A percentile compares a stretch with the other conserved stretches of the same genome.
Conservation (phyloP, 2,329 filamentous ascomycete species). For the Aureobasidium sp. region DNA sequence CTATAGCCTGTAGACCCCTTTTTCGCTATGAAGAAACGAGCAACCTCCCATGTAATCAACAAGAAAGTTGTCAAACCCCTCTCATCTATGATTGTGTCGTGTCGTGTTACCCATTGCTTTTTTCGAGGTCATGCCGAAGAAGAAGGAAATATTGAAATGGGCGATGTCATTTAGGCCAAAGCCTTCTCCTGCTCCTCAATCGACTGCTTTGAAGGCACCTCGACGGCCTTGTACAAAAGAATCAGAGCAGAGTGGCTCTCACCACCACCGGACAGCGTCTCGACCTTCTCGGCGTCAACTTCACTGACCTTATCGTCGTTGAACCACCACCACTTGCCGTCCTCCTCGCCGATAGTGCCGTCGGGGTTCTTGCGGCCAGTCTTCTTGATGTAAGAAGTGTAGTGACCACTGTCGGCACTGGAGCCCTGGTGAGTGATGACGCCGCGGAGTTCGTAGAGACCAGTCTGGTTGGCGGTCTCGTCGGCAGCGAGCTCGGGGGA, state of each 20-base stretch:
- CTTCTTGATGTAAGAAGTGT: slow-evolving; percentile 98
- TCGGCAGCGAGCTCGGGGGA: slow-evolving; percentile 66
- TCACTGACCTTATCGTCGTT: slow-evolving; percentile 97
- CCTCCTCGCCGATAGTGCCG: slow-evolving; percentile 70
- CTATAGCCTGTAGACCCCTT: background rate
- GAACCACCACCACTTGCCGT: slow-evolving; percentile 99
- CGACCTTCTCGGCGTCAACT: slow-evolving; percentile 84
- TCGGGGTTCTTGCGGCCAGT: slow-evolving; percentile 60
- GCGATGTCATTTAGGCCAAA: background rate
- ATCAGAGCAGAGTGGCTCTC: slow-evolving; percentile 79
- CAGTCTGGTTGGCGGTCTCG: slow-evolving; percentile 81
- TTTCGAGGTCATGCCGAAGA: background rate
- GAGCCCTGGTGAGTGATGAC: slow-evolving; percentile 95
- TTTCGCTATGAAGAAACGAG: background rate
- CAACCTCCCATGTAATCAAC: slow-evolving; percentile 1
- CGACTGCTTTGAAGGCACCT: slow-evolving; percentile 53
- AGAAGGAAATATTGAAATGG: no score
- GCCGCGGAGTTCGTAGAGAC: slow-evolving; percentile 87
- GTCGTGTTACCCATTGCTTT: background rate
- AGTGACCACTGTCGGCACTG: slow-evolving; percentile 94
- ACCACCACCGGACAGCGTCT: slow-evolving; percentile 81
- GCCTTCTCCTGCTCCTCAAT: slow-evolving; percentile 21
- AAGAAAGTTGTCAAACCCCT: background rate
- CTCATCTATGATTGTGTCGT: background rate
- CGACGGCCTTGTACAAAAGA: slow-evolving; percentile 67